Evolutionary conservation across 2,329 filamentous ascomycete genomes (phyloP).

Genomic region (Myriosclerotinia curreyana): DNA sequence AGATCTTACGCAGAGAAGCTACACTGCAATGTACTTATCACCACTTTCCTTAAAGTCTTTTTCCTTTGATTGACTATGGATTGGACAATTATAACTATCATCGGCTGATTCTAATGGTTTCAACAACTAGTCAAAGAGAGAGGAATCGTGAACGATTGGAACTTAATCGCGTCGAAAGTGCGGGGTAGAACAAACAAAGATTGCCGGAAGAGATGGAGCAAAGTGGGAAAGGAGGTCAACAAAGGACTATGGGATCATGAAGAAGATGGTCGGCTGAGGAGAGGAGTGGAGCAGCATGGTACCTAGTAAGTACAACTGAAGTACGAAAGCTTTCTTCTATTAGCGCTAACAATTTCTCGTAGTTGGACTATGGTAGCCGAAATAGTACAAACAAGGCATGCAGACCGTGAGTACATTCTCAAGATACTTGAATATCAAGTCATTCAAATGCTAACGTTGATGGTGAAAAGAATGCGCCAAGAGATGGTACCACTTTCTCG

Average conservation of each 20-base stretch:
- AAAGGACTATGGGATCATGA: constrained; percentile 19
- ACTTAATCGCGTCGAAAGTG: constrained; percentile 18
- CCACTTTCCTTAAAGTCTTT: neutral
- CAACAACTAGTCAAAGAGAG: constrained; percentile 9
- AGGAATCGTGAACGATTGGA: constrained; percentile 19
- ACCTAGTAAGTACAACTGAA: constrained; percentile 10
- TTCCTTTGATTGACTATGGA: neutral
- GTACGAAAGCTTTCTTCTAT: neutral
- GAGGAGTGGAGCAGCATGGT: constrained; percentile 12
- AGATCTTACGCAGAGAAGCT: constrained; percentile 17
- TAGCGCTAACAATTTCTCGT: neutral
- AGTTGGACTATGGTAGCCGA: constrained; percentile 17
- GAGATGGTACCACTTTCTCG: constrained; percentile 18
- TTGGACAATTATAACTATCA: neutral
- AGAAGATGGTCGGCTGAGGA: constrained; percentile 11
- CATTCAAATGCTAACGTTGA: neutral
- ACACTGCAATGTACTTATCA: constrained; percentile 16
- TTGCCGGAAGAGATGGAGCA: constrained; percentile 18
- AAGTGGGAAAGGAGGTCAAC: constrained; percentile 18
- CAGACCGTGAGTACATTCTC: constrained; percentile 11
- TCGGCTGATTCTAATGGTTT: constrained; percentile 2
- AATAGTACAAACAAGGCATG: constrained; percentile 15
- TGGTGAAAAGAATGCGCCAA: constrained; percentile 17
- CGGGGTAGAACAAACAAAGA: constrained; percentile 17
- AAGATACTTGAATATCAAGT: neutral